phyloP scores from a whole-genome alignment of 257 asterid genomes.

The Nicotiana tabacum region DNA sequence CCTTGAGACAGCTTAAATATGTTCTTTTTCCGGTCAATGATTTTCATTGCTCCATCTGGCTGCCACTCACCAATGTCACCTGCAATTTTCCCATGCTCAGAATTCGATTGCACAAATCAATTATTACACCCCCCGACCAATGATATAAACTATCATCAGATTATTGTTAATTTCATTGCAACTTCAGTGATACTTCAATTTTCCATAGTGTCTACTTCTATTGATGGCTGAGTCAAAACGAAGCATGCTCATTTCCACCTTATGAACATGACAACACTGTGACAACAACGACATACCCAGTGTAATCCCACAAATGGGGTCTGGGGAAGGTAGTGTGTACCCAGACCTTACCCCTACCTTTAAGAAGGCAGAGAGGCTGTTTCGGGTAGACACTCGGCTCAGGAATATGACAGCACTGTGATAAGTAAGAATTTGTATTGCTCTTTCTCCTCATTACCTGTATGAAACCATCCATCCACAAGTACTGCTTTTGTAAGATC shows the following conservation, averaged over 20 bases:
- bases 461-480: slow-evolving; percentile 94
- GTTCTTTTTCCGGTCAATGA: slow-evolving; percentile 87
- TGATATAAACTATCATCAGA: neutral
- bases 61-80: slow-evolving; percentile 97
- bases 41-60: slow-evolving; percentile 74
- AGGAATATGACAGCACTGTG: too few relatives aligned
- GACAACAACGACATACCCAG: too few relatives aligned
- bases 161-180: neutral
- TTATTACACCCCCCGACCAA: neutral
- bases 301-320: too few relatives aligned
- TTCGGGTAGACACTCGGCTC: too few relatives aligned
- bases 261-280: neutral
- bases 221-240: neutral
- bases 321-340: too few relatives aligned
- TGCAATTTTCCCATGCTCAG: slow-evolving; percentile 20
- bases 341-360: too few relatives aligned
- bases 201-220: neutral
- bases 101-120: neutral
- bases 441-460: slow-evolving; percentile 39
- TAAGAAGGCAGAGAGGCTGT: too few relatives aligned
- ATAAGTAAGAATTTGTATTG: too few relatives aligned
- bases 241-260: neutral
- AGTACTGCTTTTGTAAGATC: slow-evolving; percentile 64
- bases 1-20: slow-evolving; percentile 97
- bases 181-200: neutral